Conservation (phyloP, 2,329 filamentous ascomycete genomes). For the Capronia coronata region DNA sequence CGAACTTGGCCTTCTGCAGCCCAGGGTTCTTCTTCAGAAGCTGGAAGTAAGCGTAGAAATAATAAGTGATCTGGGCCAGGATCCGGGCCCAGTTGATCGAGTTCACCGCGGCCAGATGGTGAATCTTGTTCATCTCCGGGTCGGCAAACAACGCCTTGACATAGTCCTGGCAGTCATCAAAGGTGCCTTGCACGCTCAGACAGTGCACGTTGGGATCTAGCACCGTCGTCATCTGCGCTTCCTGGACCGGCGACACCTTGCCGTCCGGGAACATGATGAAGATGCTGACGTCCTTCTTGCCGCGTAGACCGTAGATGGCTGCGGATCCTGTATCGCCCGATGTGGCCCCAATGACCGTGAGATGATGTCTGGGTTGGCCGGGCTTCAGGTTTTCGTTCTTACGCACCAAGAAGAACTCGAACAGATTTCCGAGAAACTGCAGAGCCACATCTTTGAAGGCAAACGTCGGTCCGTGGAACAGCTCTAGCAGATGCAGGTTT, state of each 20-base stretch:
- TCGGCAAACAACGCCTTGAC: constrained; percentile 91
- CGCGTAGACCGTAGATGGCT: constrained; percentile 87
- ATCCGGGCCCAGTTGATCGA: constrained; percentile 96
- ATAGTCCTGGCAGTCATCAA: constrained; percentile 94
- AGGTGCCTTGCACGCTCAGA: constrained; percentile 79
- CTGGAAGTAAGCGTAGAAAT: constrained; percentile 89
- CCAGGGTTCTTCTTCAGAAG: constrained; percentile 54
- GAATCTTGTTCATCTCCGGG: constrained; percentile 68
- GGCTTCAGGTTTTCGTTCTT: constrained; percentile 38
- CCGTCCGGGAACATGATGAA: constrained; percentile 93
- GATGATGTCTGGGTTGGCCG: constrained; percentile 61
- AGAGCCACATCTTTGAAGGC: constrained; percentile 94
- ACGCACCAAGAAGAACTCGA: constrained; percentile 44
- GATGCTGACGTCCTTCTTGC: constrained; percentile 94
- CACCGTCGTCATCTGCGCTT: constrained; percentile 95
- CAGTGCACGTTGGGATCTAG: constrained; percentile 89
- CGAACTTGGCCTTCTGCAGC: constrained; percentile 65
- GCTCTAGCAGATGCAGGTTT: constrained; percentile 78
- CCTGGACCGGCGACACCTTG: constrained; percentile 83
- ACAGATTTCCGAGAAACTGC: constrained; percentile 93
- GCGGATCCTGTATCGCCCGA: constrained; percentile 85
- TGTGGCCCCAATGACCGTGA: constrained; percentile 81
- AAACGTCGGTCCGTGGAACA: constrained; percentile 94
- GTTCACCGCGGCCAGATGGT: constrained; percentile 88
- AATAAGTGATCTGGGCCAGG: constrained; percentile 93